Percentiles rank a stretch among this genome's conserved stretches.
These are phyloP conservation scores for Cyclotella cryptica DNA, from an alignment of 108 stramenopile genomes.

Conservation along the genomic window DNA sequence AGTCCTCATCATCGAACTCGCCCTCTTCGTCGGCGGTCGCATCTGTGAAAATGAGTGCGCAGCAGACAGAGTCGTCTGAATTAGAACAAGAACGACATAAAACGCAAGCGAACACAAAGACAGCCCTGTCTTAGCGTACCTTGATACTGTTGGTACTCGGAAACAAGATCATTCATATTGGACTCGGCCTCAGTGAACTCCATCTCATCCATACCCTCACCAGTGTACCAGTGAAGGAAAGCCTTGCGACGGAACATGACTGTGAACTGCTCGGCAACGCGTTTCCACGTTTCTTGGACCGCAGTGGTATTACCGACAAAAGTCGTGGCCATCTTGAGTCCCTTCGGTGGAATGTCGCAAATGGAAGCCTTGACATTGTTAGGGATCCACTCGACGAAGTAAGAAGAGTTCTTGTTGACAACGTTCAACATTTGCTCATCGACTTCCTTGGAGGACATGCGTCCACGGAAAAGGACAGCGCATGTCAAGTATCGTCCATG, in stretches of 20 bases:
- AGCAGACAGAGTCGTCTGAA: too few species aligned
- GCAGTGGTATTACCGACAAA: constrained; percentile 84
- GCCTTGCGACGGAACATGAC: constrained; percentile 93
- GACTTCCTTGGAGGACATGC: constrained; percentile 76
- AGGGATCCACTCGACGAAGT: constrained; percentile 93
- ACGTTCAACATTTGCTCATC: constrained; percentile 89
- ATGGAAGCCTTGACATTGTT: constrained; percentile 93
- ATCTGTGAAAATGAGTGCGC: constrained; percentile 59
- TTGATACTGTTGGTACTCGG: constrained; percentile 93
- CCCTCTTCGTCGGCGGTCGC: constrained; percentile 84
- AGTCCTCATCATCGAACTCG: constrained; percentile 59
- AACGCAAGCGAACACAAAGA: too few species aligned
- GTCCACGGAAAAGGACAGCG: constrained; percentile 74
- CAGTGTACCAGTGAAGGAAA: constrained; percentile 89
- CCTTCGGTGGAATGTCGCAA: constrained; percentile 86
- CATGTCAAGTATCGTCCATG: constrained; percentile 82
- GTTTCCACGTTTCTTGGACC: constrained; percentile 85
- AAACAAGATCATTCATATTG: constrained; percentile 86
- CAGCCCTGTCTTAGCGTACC: constrained; percentile 53
- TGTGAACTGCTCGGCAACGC: constrained; percentile 85
- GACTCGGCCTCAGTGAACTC: constrained; percentile 90
- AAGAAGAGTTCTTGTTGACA: constrained; percentile 89
- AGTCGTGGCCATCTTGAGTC: constrained; percentile 72
- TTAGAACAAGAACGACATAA: too few species aligned
- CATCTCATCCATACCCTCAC: constrained; percentile 88